phyloP scores from a whole-genome alignment of 1,139 yeast species.

The Dujonia santamariae region DNA sequence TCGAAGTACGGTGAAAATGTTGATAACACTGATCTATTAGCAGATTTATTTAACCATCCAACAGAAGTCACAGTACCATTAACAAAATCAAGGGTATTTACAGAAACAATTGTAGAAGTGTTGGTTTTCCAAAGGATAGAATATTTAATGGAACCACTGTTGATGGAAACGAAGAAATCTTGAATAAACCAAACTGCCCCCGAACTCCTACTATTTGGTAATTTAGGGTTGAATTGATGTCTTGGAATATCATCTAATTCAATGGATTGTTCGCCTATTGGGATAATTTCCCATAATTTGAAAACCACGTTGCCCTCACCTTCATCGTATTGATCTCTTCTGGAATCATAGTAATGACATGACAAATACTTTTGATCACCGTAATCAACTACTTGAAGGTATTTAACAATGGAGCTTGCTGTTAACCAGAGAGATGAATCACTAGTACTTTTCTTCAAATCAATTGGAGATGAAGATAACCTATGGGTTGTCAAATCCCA shows the following conservation, averaged over 20 bases:
- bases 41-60: slow-evolving; percentile 18
- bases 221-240: slow-evolving; percentile 22
- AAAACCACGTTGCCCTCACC: slow-evolving; percentile 21
- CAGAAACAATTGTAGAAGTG: slow-evolving; percentile 43
- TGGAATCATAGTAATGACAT: slow-evolving; percentile 11
- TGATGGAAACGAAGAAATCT: slow-evolving; percentile 32
- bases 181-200: slow-evolving; percentile 52
- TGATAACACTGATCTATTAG: slow-evolving; percentile 8
- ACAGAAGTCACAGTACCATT: slow-evolving; percentile 18
- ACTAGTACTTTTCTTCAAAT: slow-evolving; percentile 13
- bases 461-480: slow-evolving; percentile 14
- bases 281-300: slow-evolving; percentile 21
- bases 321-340: not conserved
- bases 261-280: slow-evolving; percentile 14
- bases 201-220: slow-evolving; percentile 17
- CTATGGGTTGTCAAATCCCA: slow-evolving; percentile 50
- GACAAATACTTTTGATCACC: slow-evolving; percentile 16
- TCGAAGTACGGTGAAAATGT: slow-evolving; percentile 23
- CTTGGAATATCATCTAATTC: slow-evolving; percentile 25
- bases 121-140: slow-evolving; percentile 64
- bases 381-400: slow-evolving; percentile 23
- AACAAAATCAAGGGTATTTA: slow-evolving; percentile 17
- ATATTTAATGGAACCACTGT: slow-evolving; percentile 16
- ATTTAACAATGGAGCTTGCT: slow-evolving; percentile 24
- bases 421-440: slow-evolving; percentile 26